Percentiles rank a stretch among this genome's conserved stretches.
Conservation (phyloP, 805 yeast genomes). For the Tetrapisispora fleetii region DNA sequence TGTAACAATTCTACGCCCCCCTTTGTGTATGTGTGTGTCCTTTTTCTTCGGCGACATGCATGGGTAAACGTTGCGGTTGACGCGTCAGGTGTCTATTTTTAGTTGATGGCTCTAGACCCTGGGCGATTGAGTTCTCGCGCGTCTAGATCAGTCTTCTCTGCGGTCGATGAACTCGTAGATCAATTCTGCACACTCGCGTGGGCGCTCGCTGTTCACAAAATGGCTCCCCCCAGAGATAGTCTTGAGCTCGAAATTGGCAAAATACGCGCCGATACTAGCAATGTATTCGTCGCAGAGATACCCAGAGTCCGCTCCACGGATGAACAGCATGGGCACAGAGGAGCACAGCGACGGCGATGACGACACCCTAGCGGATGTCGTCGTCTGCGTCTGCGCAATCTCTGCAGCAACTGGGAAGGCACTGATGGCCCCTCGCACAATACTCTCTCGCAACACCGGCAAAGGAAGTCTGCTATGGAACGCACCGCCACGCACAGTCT, state of each 20-base stretch:
- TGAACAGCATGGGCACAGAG: conserved; percentile 55
- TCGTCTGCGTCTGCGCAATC: too few relatives aligned
- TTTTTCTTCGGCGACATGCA: too few relatives aligned
- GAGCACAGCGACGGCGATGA: conserved; percentile 9
- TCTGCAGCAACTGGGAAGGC: conserved; percentile 9
- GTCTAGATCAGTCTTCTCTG: conserved; percentile 24
- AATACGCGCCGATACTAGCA: conserved; percentile 61
- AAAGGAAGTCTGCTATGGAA: conserved; percentile 45
- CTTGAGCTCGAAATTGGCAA: conserved; percentile 64
- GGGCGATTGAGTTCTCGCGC: background rate
- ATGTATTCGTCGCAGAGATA: conserved; percentile 79
- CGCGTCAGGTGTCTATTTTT: too few relatives aligned
- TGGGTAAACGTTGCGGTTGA: too few relatives aligned
- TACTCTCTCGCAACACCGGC: conserved; percentile 50
- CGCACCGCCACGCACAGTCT: conserved; percentile 1
- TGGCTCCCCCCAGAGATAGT: conserved; percentile 76
- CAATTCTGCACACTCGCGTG: conserved; percentile 56
- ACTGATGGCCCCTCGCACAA: conserved; percentile 58
- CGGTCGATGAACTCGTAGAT: conserved; percentile 54
- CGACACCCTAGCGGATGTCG: conserved; percentile 69
- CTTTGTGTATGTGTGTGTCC: too few relatives aligned
- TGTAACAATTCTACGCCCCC: too few relatives aligned
- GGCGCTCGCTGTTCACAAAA: conserved; percentile 86
- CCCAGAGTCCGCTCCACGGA: conserved; percentile 66
- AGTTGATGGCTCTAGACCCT: too few relatives aligned